These are phyloP conservation scores for Rhizopus microsporus DNA, from an alignment of 371 early-diverging fungal species.

Conservation along the genomic window DNA sequence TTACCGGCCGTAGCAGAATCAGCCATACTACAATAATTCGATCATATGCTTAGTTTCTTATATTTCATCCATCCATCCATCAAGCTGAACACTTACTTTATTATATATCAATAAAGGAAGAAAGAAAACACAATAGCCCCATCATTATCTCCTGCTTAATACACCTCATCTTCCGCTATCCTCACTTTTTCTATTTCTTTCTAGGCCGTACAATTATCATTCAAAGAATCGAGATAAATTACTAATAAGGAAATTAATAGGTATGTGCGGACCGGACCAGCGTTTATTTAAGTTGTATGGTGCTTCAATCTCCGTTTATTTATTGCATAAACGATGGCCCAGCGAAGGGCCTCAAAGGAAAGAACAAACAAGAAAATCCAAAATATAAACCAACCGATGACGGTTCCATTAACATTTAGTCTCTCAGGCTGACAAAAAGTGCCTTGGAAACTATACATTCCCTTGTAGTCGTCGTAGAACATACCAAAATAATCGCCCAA, in stretches of 20 bases:
- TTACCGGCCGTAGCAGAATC: slow-evolving; percentile 80
- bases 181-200: not conserved
- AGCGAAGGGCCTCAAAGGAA: slow-evolving; percentile 32
- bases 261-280: not conserved
- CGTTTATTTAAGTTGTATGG: not conserved
- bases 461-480: slow-evolving; percentile 59
- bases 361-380: slow-evolving; percentile 50
- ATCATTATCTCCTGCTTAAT: not conserved
- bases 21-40: slow-evolving; percentile 55
- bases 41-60: slow-evolving; percentile 1
- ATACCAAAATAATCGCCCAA: slow-evolving; percentile 63
- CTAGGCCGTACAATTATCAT: no score
- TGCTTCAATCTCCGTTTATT: not conserved
- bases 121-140: slow-evolving; percentile 12
- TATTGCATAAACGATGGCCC: not conserved
- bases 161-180: not conserved
- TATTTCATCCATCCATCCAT: slow-evolving; percentile 14
- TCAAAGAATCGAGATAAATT: not conserved
- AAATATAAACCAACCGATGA: slow-evolving; percentile 67
- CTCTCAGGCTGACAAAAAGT: slow-evolving; percentile 63
- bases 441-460: slow-evolving; percentile 76
- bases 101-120: slow-evolving; percentile 27
- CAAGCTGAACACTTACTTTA: slow-evolving; percentile 19
- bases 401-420: slow-evolving; percentile 37
- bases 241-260: not conserved